Conservation (phyloP, 2,329 filamentous ascomycete genomes). For the Mycogone perniciosa region DNA sequence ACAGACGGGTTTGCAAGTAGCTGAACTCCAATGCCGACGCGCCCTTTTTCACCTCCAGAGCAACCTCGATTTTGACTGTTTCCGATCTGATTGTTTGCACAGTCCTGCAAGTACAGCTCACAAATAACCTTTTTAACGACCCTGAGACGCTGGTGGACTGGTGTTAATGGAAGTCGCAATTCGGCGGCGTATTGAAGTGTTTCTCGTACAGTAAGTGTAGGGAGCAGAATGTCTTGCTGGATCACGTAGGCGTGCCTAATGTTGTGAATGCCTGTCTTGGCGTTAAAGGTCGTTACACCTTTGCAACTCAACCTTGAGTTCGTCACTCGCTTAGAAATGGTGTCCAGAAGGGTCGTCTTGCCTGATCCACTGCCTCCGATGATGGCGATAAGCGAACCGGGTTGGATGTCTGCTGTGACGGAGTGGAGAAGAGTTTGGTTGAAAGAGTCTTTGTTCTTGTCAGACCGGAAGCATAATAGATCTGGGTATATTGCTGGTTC, state of each 20-base stretch:
- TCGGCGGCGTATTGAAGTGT: conserved; percentile 69
- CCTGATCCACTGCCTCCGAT: conserved; percentile 69
- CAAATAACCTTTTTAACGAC: conserved; percentile 73
- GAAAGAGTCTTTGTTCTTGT: conserved; percentile 28
- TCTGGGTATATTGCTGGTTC: conserved; percentile 42
- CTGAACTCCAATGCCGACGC: conserved; percentile 72
- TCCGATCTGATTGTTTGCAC: conserved; percentile 67
- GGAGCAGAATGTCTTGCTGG: conserved; percentile 68
- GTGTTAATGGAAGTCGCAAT: conserved; percentile 59
- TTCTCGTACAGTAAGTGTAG: conserved; percentile 68
- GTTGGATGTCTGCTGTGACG: conserved; percentile 56
- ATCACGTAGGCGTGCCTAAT: conserved; percentile 64
- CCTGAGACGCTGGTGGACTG: conserved; percentile 48
- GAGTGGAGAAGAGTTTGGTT: conserved; percentile 53
- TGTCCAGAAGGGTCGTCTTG: conserved; percentile 66
- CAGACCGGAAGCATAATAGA: conserved; percentile 32
- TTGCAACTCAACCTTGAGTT: conserved; percentile 45
- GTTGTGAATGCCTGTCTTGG: conserved; percentile 42
- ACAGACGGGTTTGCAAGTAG: conserved; percentile 71
- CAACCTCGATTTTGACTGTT: conserved; percentile 66
- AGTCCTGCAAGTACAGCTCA: conserved; percentile 70
- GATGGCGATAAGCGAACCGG: conserved; percentile 66
- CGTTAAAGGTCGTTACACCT: conserved; percentile 58
- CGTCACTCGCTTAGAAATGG: conserved; percentile 63
- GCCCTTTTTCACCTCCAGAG: conserved; percentile 71